Evolutionary conservation across 2,329 filamentous ascomycete genomes (phyloP).

Genomic region (Scopulariopsis brevicaulis): DNA sequence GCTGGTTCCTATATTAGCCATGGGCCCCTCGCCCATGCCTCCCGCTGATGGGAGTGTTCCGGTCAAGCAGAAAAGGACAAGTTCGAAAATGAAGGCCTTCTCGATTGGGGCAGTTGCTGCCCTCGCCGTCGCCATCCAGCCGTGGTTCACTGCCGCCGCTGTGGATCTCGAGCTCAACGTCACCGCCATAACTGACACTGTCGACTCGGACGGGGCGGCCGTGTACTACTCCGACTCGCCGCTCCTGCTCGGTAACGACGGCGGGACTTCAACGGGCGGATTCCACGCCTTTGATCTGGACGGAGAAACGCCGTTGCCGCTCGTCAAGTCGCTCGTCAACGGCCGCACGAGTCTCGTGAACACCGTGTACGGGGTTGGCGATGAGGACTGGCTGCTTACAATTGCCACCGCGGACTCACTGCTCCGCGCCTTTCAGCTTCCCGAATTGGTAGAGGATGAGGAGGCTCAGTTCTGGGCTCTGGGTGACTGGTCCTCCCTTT

Average conservation of each 20-base stretch:
- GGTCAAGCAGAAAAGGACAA: no score
- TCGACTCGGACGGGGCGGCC: conserved; percentile 29
- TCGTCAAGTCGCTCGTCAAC: conserved; percentile 18
- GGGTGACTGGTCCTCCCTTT: conserved; percentile 35
- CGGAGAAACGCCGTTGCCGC: conserved; percentile 16
- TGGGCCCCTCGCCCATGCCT: no score
- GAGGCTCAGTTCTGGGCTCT: conserved; percentile 20
- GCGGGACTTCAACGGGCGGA: conserved; percentile 27
- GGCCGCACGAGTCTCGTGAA: conserved; percentile 33
- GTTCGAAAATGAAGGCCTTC: background rate
- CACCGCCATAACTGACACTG: conserved; percentile 18
- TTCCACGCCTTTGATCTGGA: conserved; percentile 24
- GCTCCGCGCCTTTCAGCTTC: conserved; percentile 25
- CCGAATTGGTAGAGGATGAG: conserved; percentile 17
- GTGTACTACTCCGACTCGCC: conserved; percentile 25
- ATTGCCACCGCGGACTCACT: conserved; percentile 30
- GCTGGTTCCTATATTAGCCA: no score
- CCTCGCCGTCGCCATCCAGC: background rate
- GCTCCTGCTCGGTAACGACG: conserved; percentile 32
- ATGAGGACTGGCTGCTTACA: conserved; percentile 24
- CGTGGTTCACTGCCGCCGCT: background rate
- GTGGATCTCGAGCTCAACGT: conserved; percentile 13
- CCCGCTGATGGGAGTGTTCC: no score
- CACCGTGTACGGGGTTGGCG: conserved; percentile 22
- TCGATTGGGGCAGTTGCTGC: background rate